Percentiles rank a stretch among this genome's conserved stretches.
phyloP scores from a whole-genome alignment of 2,329 filamentous ascomycete genomes.

The Monosporascus sp. region DNA sequence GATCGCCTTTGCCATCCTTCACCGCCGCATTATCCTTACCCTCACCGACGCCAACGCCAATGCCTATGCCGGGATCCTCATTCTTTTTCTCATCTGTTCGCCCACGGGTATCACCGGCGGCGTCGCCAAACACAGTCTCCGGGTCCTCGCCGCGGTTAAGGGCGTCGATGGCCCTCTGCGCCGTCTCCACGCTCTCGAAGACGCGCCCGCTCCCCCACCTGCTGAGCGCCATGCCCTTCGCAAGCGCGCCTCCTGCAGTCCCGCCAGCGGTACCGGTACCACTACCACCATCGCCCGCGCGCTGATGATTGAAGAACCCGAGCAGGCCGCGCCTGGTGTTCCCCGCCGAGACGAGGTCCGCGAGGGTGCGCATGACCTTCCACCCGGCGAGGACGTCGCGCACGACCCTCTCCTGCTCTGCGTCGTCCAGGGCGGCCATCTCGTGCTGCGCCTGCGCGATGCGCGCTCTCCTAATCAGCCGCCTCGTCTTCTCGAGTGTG shows the following conservation, averaged over 20 bases:
- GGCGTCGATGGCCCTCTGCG: neutral
- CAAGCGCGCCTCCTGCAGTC: constrained; percentile 1
- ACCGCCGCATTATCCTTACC: no score
- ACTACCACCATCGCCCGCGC: neutral
- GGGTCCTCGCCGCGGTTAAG: neutral
- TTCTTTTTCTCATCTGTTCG: no score
- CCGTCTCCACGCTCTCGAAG: neutral
- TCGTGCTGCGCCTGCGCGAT: constrained; percentile 54
- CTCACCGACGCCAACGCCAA: no score
- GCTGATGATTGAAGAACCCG: neutral
- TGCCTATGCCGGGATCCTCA: no score
- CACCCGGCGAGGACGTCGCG: constrained; percentile 36
- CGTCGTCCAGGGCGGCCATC: constrained; percentile 24
- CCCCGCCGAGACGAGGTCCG: constrained; percentile 32
- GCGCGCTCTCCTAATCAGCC: constrained; percentile 51
- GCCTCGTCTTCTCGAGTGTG: constrained; percentile 48
- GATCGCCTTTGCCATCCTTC: no score
- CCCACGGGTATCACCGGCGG: no score
- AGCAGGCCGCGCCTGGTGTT: constrained; percentile 15
- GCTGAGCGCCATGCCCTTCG: neutral
- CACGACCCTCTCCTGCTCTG: constrained; percentile 23
- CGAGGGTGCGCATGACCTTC: constrained; percentile 36
- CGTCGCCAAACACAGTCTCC: no score
- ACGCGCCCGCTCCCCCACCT: neutral
- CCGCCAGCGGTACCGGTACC: neutral